Evolutionary conservation across 257 asterid species (phyloP), one percentile per base, ranked within the genome.

Genomic region (Echium plantagineum): DNA sequence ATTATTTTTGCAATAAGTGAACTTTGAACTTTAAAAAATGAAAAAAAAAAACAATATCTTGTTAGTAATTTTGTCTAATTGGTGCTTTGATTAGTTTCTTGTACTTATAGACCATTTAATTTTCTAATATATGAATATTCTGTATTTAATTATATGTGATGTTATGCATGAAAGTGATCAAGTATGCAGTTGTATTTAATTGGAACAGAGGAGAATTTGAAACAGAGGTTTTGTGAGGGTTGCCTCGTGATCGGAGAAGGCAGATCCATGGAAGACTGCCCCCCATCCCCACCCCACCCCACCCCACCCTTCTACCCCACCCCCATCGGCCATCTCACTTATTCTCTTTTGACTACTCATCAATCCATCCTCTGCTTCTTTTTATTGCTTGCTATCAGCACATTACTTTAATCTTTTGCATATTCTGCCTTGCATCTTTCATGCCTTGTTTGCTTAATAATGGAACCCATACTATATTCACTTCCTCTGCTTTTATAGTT

Each of bases 181-280:
- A 18, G 60, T 19, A 63, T 22, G 61, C 9, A 62, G 51, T 64
- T 71, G 80, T 78, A 77, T 69, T 82, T 70, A 65, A 48, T 77
- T 66, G 83, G 80, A 84, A 66, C 60, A 71, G 59, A 20, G 66
- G 47, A 66, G 73, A 71, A 58, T 60, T 20, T 24, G 58, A 71
- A 78, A 81, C 70, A 74, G 78, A 55, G 73, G 83, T 74, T 71
- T 69, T 79, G 82, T 57, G 68, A 62, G 48, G 71, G 62, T 66
- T 67, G 75, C 95, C 88, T 85, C 95, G 96, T 85, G 96, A 89
- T 89, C 89, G 95, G 86, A 57, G 94, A 88, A 69, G 82, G 80
- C 94, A 88, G 90, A 88, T 88, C 94, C 86, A 80, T 88, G 87
- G 95, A 80, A 85, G 94, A 89, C 95, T 89, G 95, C 81, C 80